Percentiles rank a stretch among this genome's conserved stretches.
These are phyloP conservation scores for Lodderomyces orthopsilosis DNA, from an alignment of 1,139 yeast species.

Conservation along the genomic window DNA sequence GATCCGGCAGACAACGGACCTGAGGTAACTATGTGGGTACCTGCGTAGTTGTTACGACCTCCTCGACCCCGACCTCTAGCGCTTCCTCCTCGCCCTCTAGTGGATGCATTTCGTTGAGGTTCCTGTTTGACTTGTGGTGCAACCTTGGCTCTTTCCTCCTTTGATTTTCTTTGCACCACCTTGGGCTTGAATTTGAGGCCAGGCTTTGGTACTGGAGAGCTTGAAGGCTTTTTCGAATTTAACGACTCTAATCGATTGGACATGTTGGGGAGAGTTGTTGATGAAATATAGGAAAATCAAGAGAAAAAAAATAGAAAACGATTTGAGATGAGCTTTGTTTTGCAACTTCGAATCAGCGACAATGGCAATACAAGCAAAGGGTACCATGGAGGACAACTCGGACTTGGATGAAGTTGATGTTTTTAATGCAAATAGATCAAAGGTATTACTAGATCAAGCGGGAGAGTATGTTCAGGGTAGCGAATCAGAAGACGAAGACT, in stretches of 20 bases:
- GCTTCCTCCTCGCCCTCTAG: constrained; percentile 26
- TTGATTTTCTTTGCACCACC: constrained; percentile 74
- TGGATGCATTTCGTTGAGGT: constrained; percentile 18
- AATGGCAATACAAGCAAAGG: constrained; percentile 3
- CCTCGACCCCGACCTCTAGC: constrained; percentile 38
- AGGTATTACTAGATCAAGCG: constrained; percentile 58
- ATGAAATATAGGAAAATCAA: not conserved
- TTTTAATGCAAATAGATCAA: constrained; percentile 65
- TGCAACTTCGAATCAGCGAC: not conserved
- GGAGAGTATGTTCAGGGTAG: constrained; percentile 35
- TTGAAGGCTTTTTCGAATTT: constrained; percentile 28
- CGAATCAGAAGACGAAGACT: constrained; percentile 42
- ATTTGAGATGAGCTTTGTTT: constrained; percentile 12
- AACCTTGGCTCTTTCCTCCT: constrained; percentile 77
- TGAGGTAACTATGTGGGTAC: constrained; percentile 65
- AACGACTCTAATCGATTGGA: constrained; percentile 46
- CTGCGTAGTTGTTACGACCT: constrained; percentile 48
- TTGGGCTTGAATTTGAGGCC: constrained; percentile 75
- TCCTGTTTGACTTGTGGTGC: constrained; percentile 56
- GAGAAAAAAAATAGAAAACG: not conserved
- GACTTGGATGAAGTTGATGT: constrained; percentile 69
- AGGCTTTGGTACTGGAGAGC: constrained; percentile 32
- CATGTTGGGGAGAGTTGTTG: constrained; percentile 20
- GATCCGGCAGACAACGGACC: constrained; percentile 74
- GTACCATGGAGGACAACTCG: constrained; percentile 23